These are phyloP conservation scores for Karstenula rhodostoma DNA, from an alignment of 2,329 filamentous ascomycete genomes.

Conservation along the genomic window DNA sequence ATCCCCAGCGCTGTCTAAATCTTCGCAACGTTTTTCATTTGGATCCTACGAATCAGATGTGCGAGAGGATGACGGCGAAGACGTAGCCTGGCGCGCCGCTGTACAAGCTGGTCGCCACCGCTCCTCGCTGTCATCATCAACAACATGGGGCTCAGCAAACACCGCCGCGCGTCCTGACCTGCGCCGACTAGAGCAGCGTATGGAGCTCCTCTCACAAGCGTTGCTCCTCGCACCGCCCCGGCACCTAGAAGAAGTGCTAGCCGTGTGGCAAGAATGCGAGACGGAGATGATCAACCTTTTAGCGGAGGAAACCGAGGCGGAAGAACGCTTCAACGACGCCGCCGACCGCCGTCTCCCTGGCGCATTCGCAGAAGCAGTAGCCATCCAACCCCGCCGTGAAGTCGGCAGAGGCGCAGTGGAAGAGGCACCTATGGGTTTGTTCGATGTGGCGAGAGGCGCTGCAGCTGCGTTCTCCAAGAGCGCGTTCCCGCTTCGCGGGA, in stretches of 20 bases:
- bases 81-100: slow-evolving; percentile 81
- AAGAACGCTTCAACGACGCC: slow-evolving; percentile 74
- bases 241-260: slow-evolving; percentile 77
- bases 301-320: slow-evolving; percentile 71
- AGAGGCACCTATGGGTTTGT: slow-evolving; percentile 62
- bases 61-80: slow-evolving; percentile 57
- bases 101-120: slow-evolving; percentile 80
- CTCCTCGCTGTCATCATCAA: slow-evolving; percentile 39
- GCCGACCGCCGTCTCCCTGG: slow-evolving; percentile 65
- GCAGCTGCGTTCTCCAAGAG: slow-evolving; percentile 57
- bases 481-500: slow-evolving; percentile 55
- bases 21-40: slow-evolving; percentile 37
- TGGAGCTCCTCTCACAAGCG: slow-evolving; percentile 79
- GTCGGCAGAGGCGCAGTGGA: slow-evolving; percentile 53
- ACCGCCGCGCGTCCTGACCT: slow-evolving; percentile 64
- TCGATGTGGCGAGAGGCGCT: slow-evolving; percentile 60
- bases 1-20: slow-evolving; percentile 32
- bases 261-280: slow-evolving; percentile 78
- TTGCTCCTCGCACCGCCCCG: slow-evolving; percentile 75
- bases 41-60: slow-evolving; percentile 29
- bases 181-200: slow-evolving; percentile 79
- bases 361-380: slow-evolving; percentile 49
- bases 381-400: slow-evolving; percentile 52
- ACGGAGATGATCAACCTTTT: slow-evolving; percentile 75
- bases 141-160: slow-evolving; percentile 48